Evolutionary conservation across 2,329 filamentous ascomycete species (phyloP).

Genomic region (Penicillium oxalicum): DNA sequence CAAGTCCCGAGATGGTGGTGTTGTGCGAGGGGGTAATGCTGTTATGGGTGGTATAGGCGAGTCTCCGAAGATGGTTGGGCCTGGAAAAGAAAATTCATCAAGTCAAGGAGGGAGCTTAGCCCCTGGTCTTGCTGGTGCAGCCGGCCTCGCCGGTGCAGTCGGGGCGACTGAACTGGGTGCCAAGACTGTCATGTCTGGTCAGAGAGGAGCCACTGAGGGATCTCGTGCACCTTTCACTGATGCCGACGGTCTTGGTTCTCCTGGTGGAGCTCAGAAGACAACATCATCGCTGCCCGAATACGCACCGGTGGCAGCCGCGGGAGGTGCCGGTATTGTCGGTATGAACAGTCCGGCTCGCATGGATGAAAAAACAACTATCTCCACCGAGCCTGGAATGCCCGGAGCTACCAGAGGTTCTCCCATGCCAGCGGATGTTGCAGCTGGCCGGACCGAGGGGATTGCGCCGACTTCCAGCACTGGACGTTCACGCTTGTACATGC

Average conservation of each 20-base stretch:
- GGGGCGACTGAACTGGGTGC: background rate
- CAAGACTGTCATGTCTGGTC: background rate
- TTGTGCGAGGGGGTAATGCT: background rate
- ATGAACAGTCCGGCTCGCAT: background rate
- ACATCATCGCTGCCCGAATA: background rate
- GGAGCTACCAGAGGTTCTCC: background rate
- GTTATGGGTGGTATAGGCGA: constrained; percentile 2
- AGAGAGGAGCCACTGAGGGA: background rate
- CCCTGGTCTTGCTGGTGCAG: background rate
- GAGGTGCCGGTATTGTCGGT: background rate
- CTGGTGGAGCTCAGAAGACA: background rate
- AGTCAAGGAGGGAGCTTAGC: background rate
- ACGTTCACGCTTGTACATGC: too few species aligned
- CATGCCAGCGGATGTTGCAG: too few species aligned
- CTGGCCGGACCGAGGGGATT: too few species aligned
- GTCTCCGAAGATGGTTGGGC: background rate
- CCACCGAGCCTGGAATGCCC: background rate
- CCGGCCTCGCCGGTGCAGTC: background rate
- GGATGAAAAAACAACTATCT: background rate
- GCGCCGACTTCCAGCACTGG: too few species aligned
- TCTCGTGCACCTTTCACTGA: too few species aligned
- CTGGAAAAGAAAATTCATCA: background rate
- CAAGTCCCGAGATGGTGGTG: constrained; percentile 1
- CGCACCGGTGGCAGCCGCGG: background rate
- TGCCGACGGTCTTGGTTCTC: too few species aligned